Base-by-base conservation (phyloP, 1,139 yeast species). In the Pichia sp. region DNA sequence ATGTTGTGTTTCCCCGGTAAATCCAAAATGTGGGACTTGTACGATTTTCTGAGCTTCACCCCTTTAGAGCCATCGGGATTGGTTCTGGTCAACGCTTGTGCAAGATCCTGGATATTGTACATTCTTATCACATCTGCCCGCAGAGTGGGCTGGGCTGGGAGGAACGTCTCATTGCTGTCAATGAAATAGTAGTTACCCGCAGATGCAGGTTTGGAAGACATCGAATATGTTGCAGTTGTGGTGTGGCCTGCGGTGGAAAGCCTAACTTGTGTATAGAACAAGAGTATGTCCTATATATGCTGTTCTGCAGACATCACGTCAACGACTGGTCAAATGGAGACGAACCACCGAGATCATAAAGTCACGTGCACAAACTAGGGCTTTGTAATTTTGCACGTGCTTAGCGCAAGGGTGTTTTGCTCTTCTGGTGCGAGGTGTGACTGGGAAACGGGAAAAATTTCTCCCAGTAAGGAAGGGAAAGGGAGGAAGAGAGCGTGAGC, bases 1-100 rank as follows among this genome's bases (percentile, higher is more conserved):
- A 85, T 81, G 50, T 75, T 77, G 63, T 85, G 89, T 65, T 84
- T 85, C 1, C 97, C 97, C 0, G 97, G 88, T 41, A 93, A 74
- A 63, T 92, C 97, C 40, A 79, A 77, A 17, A 93, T 87, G 67
- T 92, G 98, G 62, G 91, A 91, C 70, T 92, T 93, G 73, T 92
- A 93, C 0, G 97, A 89, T 71, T 93, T 93, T 64, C 99, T 79
- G 54, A 93, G 77, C 72, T 93, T 93, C 44, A 90, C 91, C 51
- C 96, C 97, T 64, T 88, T 91, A 1, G 93, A 80, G 0, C 97
- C 96, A 63, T 86, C 95, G 2, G 90, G 85, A 63, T 88, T 91
- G n/a, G 86, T 79, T 64, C 99, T 78, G 1, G 97, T 96, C 50
- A 93, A 85, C 6, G 95, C 84, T 52, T 80, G 75, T 1, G 97